A percentile compares a stretch with the other conserved stretches of the same genome.
Evolutionary conservation across 2,329 filamentous ascomycete species (phyloP).

Genomic region (Arthrobotrys sinensis): DNA sequence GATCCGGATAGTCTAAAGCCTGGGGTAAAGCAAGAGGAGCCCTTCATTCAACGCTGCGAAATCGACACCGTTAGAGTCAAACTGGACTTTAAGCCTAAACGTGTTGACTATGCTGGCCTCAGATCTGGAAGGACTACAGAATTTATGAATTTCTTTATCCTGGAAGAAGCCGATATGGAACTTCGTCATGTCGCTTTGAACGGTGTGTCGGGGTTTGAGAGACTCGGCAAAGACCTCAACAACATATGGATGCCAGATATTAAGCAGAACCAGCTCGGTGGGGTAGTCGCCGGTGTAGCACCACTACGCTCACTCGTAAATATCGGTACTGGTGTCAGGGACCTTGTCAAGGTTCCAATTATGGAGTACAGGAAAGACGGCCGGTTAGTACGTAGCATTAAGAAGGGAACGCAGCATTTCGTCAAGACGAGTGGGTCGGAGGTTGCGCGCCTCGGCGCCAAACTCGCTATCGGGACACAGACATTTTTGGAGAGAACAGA

Average conservation of each 20-base stretch:
- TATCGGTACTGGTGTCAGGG: constrained; percentile 86
- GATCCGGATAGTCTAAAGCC: constrained; percentile 74
- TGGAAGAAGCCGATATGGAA: constrained; percentile 89
- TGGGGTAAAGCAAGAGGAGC: constrained; percentile 75
- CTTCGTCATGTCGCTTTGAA: constrained; percentile 93
- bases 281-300: constrained; percentile 88
- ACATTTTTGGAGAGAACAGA: constrained; percentile 92
- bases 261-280: constrained; percentile 87
- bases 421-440: constrained; percentile 94
- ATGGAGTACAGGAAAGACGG: constrained; percentile 95
- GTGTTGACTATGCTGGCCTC: constrained; percentile 94
- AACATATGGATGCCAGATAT: constrained; percentile 98
- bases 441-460: constrained; percentile 93
- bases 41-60: constrained; percentile 91
- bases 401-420: constrained; percentile 90
- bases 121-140: constrained; percentile 95
- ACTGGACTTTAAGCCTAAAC: constrained; percentile 97
- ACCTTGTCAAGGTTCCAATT: constrained; percentile 90
- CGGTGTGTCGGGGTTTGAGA: constrained; percentile 90
- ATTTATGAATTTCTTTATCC: constrained; percentile 97
- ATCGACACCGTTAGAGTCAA: constrained; percentile 86
- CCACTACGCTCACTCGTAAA: constrained; percentile 92
- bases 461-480: constrained; percentile 93
- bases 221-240: constrained; percentile 89
- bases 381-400: constrained; percentile 88